Evolutionary conservation across 257 asterid species (phyloP).

Genomic region (Przewalskia tangutica): DNA sequence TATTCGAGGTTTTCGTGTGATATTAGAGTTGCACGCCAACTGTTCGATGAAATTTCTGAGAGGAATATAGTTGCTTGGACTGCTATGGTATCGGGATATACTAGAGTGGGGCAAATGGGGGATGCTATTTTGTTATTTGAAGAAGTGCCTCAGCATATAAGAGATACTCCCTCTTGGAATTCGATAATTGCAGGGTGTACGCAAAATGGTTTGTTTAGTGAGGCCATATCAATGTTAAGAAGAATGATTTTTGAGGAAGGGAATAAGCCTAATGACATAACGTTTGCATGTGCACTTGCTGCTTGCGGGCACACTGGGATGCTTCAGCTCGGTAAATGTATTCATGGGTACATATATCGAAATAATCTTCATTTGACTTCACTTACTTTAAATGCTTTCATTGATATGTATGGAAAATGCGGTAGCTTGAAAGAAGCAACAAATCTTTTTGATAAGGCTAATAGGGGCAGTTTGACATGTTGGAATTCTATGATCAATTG

Average conservation of each 20-base stretch:
- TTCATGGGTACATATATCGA: conserved; percentile 52
- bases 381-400: conserved; percentile 41
- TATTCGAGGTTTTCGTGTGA: conserved; percentile 44
- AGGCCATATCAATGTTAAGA: conserved; percentile 51
- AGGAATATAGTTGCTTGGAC: conserved; percentile 68
- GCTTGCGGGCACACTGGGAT: conserved; percentile 63
- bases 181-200: conserved; percentile 60
- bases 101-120: conserved; percentile 48
- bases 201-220: conserved; percentile 65
- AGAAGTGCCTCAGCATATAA: conserved; percentile 38
- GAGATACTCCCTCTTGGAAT: conserved; percentile 78
- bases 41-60: conserved; percentile 68
- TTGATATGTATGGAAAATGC: conserved; percentile 86
- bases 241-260: conserved; percentile 53
- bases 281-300: conserved; percentile 51
- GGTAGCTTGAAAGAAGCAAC: conserved; percentile 54
- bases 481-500: conserved; percentile 77
- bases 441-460: conserved; percentile 35
- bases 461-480: conserved; percentile 32
- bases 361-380: conserved; percentile 26
- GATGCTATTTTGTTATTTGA: conserved; percentile 57
- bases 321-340: conserved; percentile 61
- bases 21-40: conserved; percentile 31
- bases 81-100: conserved; percentile 69
- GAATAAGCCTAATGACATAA: conserved; percentile 56